Base-by-base conservation (phyloP, 2,329 filamentous ascomycete species). In the Orbilia oligospora region DNA sequence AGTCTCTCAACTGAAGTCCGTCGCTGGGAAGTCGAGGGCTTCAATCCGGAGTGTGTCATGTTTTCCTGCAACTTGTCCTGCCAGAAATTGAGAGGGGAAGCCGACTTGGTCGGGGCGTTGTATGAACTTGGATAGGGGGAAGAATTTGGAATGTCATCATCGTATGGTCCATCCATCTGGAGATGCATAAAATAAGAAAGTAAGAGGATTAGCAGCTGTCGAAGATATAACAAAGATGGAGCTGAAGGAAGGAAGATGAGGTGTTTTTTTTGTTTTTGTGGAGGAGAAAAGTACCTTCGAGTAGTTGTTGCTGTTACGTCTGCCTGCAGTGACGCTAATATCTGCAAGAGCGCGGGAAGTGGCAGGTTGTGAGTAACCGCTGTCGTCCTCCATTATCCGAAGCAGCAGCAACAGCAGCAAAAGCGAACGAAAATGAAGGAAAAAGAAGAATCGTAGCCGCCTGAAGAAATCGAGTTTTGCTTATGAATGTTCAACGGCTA, bases 1-100 rank as follows among this genome's bases (percentile, higher is more conserved):
- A 99, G 88, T 83, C 94, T 94, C 88, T 99, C 96, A 81, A 99
- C 94, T 18, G 95, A 98, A 55, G 93, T 93, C 83, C 95, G 91
- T 83, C 93, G 73, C 90, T 91, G 93, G 90, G 91, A 91, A 6
- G 91, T 89, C 90, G 51, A 72, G 8, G 75, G 24, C 56, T 71
- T 78, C 51, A 78, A 71, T 72, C 75, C 75, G 48, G 75, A 56
- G 90, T 71, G 88, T 84, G 56, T 86, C 88, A 85, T 78, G 75
- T 97, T 97, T 85, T 97, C 94, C 86, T 86, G 91, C 89, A 86
- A 90, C 90, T 82, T 90, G 88, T 81, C 88, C 88, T 97, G 93
- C 96, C 96, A 98, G 86, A 97, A 97, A 73, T 93, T 87, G 81
- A 93, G 92, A 67, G 94, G 93, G 53, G 94, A 97, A 56, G 91